Evolutionary conservation across 805 yeast genomes (phyloP), one percentile per base, ranked within the genome.

Genomic region (Dipodascus albidus): DNA sequence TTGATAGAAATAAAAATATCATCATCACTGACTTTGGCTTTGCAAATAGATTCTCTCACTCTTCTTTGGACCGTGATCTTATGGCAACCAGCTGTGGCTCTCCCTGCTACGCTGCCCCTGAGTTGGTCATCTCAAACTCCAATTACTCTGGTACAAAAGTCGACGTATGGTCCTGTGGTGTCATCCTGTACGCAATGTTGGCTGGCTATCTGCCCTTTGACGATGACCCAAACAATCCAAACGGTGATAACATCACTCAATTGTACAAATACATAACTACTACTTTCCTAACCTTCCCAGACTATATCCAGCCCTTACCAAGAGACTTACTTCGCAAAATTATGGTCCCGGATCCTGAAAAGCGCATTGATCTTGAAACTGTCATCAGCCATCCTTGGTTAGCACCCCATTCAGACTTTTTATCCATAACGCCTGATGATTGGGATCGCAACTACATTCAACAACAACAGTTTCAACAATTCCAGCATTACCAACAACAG

Each of bases 31-130:
- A 89, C 70, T 89, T 89, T 67, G 97, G 97, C 0, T 93, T 93
- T 69, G 99, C 95, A 38, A 93, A 93, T 69, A 83, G 91, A 24
- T 93, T 83, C 70, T 74, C 74, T 27, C 58, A 63, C 48, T 57
- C 60, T 21, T 59, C 55, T 47, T 55, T 61, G 15, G 56, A 57
- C 54, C 60, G 60, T 22, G 96, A 88, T 66, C 71, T 87, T 49
- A 93, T 91, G 98, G 83, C 82, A 65, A 91, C 98, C 1, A 81
- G 90, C 38, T 91, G 99, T 68, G 99, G 99, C 1, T 87, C 96
- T 2, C 99, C 99, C 0, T 91, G 99, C 67, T 91, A 91, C 68
- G 99, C 99, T 0, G 99, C 99, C 1, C 99, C 99, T 0, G 99
- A 93, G 66, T 71, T 93, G 54, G 99, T 93, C 2, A 83, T 89